Evolutionary conservation across 192 early-diverging fungal genomes (phyloP).

Genomic region (Fimicolochytrium jonesii): DNA sequence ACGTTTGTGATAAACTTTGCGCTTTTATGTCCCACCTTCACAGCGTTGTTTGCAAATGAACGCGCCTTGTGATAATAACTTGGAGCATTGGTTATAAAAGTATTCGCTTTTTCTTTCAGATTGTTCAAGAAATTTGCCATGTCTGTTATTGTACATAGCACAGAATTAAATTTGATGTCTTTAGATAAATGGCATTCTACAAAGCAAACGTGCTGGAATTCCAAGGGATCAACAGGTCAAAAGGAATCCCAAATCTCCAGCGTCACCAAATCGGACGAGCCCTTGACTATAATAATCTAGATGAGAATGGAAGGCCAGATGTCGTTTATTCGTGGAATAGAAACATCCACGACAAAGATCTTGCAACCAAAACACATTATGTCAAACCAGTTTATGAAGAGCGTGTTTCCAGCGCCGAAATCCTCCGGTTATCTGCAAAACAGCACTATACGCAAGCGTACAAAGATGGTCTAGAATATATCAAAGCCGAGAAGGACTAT

Average conservation of each 20-base stretch:
- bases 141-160: neutral
- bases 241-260: slow-evolving; percentile 6
- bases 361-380: neutral
- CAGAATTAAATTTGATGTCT: neutral
- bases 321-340: slow-evolving; percentile 9
- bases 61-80: neutral
- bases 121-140: neutral
- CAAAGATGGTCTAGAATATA: slow-evolving; percentile 8
- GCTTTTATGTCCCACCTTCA: neutral
- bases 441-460: slow-evolving; percentile 8
- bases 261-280: neutral
- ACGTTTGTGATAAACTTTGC: neutral
- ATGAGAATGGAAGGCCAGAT: neutral
- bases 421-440: neutral
- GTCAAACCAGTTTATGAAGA: neutral
- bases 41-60: neutral
- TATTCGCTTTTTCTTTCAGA: neutral
- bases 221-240: neutral
- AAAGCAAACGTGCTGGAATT: neutral
- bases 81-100: neutral
- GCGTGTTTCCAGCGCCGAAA: neutral
- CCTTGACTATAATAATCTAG: slow-evolving; percentile 1
- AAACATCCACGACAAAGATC: slow-evolving; percentile 7
- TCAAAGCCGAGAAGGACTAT: slow-evolving; percentile 13
- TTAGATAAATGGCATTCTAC: slow-evolving; percentile 10